phyloP scores from a whole-genome alignment of 2,329 filamentous ascomycete genomes.

The Alternaria longipes region DNA sequence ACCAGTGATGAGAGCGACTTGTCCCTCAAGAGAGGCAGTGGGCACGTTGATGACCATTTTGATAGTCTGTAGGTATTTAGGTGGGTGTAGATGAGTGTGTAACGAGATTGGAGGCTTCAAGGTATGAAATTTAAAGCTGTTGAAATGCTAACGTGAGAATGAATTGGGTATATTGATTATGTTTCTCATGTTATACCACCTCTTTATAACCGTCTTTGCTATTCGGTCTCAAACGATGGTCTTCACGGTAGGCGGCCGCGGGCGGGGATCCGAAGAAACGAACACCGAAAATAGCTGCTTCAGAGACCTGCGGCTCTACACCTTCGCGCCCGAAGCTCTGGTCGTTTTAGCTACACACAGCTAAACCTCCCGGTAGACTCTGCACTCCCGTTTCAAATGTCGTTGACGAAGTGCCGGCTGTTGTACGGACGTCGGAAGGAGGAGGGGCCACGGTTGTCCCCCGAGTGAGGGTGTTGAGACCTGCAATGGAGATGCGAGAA shows the following conservation, averaged over 20 bases:
- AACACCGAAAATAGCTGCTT: slow-evolving; percentile 34
- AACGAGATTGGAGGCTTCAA: slow-evolving; percentile 14
- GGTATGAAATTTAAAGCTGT: not conserved
- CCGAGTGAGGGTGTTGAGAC: slow-evolving; percentile 18
- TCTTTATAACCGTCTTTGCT: slow-evolving; percentile 22
- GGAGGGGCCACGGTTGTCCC: slow-evolving; percentile 36
- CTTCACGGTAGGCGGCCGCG: slow-evolving; percentile 24
- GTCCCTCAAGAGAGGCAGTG: slow-evolving; percentile 61
- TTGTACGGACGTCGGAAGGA: slow-evolving; percentile 39
- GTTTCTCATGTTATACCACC: not conserved
- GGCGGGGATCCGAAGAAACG: slow-evolving; percentile 37
- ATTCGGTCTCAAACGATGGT: slow-evolving; percentile 25
- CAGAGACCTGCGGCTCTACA: slow-evolving; percentile 36
- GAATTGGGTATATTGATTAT: slow-evolving; percentile 18
- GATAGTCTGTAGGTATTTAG: slow-evolving; percentile 7
- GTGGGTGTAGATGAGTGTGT: slow-evolving; percentile 20
- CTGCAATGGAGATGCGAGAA: slow-evolving; percentile 23
- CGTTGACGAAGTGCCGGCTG: slow-evolving; percentile 27
- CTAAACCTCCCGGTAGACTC: slow-evolving; percentile 21
- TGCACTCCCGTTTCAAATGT: slow-evolving; percentile 26
- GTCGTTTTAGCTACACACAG: slow-evolving; percentile 22
- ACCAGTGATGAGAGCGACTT: slow-evolving; percentile 69
- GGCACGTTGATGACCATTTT: slow-evolving; percentile 56
- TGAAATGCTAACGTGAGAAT: not conserved
- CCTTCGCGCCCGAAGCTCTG: slow-evolving; percentile 24